phyloP scores from a whole-genome alignment of 73 alveolate species.

The Breviolum minutum region DNA sequence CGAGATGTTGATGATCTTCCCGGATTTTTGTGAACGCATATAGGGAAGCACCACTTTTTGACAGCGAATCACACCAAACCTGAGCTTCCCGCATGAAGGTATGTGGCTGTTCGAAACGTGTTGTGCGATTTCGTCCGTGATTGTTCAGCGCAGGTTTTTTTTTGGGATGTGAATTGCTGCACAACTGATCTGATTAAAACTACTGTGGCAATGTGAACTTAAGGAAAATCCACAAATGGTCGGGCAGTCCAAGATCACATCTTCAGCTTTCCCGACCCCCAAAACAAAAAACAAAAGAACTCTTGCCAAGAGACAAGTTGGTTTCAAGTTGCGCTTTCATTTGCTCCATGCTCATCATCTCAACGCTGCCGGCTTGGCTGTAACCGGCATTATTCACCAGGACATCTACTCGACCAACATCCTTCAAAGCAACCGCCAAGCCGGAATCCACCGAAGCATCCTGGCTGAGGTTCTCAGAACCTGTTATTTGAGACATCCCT shows the following conservation, averaged over 20 bases:
- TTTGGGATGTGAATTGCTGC: no score
- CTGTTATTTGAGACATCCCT: no score
- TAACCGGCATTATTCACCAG: constrained; percentile 92
- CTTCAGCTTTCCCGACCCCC: no score
- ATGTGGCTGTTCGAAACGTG: no score
- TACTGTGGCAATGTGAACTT: no score
- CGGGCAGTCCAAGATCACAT: no score
- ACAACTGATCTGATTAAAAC: no score
- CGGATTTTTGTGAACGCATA: constrained; percentile 81
- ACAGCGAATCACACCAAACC: constrained; percentile 78
- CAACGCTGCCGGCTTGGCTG: constrained; percentile 86
- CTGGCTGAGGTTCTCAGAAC: background rate
- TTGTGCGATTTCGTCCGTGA: no score
- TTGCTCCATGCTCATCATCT: constrained; percentile 73
- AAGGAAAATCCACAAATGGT: no score
- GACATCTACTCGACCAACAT: constrained; percentile 84
- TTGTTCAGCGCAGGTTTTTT: no score
- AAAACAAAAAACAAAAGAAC: no score
- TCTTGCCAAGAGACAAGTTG: background rate
- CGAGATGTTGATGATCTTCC: constrained; percentile 95
- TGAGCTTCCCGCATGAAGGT: no score
- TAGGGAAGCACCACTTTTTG: constrained; percentile 84
- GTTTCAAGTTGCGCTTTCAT: constrained; percentile 82
- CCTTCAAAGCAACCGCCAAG: constrained; percentile 44
- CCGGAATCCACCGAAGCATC: constrained; percentile 56